Evolutionary conservation across 805 yeast species (phyloP).

Genomic region (Candida germanica): DNA sequence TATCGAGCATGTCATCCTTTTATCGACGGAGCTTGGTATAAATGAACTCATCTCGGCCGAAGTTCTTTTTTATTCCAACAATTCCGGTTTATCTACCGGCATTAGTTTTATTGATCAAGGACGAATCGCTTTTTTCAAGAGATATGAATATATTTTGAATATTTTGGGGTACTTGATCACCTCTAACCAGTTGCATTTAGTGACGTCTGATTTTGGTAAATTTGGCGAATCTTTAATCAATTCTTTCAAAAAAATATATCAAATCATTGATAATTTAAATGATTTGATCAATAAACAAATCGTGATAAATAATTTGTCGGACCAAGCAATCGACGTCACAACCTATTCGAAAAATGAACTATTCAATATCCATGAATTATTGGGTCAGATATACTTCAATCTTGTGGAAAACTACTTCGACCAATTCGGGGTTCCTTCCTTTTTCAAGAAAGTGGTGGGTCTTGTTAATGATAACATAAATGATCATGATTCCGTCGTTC

Average conservation of each 20-base stretch:
- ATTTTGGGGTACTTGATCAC: conserved; percentile 41
- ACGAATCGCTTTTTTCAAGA: conserved; percentile 59
- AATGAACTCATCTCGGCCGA: conserved; percentile 80
- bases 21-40: conserved; percentile 49
- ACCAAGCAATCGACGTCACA: conserved; percentile 38
- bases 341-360: conserved; percentile 61
- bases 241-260: conserved; percentile 59
- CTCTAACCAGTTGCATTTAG: conserved; percentile 18
- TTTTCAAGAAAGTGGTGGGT: conserved; percentile 39
- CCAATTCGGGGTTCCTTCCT: conserved; percentile 25
- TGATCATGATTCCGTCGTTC: conserved; percentile 59
- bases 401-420: conserved; percentile 38
- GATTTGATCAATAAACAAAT: conserved; percentile 45
- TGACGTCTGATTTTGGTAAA: conserved; percentile 18
- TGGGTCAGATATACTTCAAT: conserved; percentile 65
- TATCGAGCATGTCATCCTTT: conserved; percentile 54
- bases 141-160: conserved; percentile 73
- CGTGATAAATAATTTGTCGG: conserved; percentile 50
- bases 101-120: conserved; percentile 57
- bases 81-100: conserved; percentile 42
- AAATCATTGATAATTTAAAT: conserved; percentile 51
- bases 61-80: conserved; percentile 49
- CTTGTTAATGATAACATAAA: conserved; percentile 45
- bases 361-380: conserved; percentile 62
- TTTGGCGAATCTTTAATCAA: conserved; percentile 42